Base-by-base conservation (phyloP, 2,329 filamentous ascomycete genomes). In the Ceratocystis lukuohia region DNA sequence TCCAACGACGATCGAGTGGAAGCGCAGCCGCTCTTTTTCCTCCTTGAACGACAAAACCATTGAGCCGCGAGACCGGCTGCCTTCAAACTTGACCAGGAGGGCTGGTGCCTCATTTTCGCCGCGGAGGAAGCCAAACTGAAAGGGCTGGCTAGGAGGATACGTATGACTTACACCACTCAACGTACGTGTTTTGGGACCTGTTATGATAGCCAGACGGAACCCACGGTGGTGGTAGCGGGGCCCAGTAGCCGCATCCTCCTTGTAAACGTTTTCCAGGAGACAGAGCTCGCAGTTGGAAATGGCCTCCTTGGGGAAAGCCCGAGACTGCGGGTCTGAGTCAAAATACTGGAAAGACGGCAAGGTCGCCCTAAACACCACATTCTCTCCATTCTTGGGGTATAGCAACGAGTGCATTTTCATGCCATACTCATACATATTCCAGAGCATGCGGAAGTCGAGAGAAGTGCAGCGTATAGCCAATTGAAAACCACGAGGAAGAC, bases 351-450 rank as follows among this genome's bases (percentile, higher is more conserved):
- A 90, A 30, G 86, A 83, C 57, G 84, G 84, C 7, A 96, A 77
- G 1, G 83, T 85, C 6, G 84, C 81, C 71, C 87, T 84, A 73
- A 89, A 91, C 1, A 88, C 79, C 66, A 88, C 75, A 1, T 79
- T 79, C 75, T 96, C 92, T 64, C 89, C 88, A 37, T 80, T 79
- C 50, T 84, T 82, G 5, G 86, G 84, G 45, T 84, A 84, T 53
- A 96, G 79, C 64, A 84, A 88, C 30, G 81, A 80, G 72, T 91
- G 87, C 1, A 93, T 84, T 71, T 88, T 90, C 70, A 82, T 83
- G 30, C 88, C 89, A 73, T 95, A 93, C 68, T 96, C 90, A 70
- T 91, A 90, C 75, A 95, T 90, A 71, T 85, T 88, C 84, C 87
- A 92, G 10, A 96, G 76, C 69, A 83, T 85, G 69, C 86, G 84